Conservation (phyloP, 148 eudicot genomes). For the Linanthus parryae region DNA sequence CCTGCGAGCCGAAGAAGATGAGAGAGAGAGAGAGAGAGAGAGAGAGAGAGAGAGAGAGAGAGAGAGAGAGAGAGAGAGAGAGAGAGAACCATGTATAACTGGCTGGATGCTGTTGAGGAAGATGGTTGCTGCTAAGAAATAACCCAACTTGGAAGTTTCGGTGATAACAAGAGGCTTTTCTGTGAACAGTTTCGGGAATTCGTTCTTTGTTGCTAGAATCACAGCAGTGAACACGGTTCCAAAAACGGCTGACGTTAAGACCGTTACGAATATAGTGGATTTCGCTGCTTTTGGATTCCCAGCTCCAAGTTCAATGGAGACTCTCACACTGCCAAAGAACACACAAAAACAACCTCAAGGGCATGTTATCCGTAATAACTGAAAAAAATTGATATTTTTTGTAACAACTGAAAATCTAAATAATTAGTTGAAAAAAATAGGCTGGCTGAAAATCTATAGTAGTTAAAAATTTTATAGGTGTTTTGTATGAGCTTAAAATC, state of each 20-base stretch:
- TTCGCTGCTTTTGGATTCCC: slow-evolving; percentile 50
- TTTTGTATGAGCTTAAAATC: no score
- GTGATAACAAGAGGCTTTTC: slow-evolving; percentile 19
- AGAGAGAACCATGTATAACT: slow-evolving; percentile 33
- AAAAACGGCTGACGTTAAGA: slow-evolving; percentile 27
- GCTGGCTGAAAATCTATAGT: no score
- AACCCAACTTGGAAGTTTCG: slow-evolving; percentile 31
- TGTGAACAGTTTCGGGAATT: slow-evolving; percentile 34
- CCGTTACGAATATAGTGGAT: slow-evolving; percentile 27
- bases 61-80: no score
- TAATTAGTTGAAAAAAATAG: no score
- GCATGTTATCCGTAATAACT: no score
- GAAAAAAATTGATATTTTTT: no score
- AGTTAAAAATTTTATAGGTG: no score
- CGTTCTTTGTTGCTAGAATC: slow-evolving; percentile 19
- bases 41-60: no score
- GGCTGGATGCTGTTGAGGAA: slow-evolving; percentile 47
- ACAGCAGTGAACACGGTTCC: slow-evolving; percentile 30
- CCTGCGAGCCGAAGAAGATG: slow-evolving; percentile 31
- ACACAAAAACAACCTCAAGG: no score
- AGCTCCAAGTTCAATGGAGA: slow-evolving; percentile 67
- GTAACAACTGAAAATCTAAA: no score
- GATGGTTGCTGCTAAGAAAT: slow-evolving; percentile 39
- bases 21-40: no score
- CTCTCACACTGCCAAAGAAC: slow-evolving; percentile 43